Base-by-base conservation (phyloP, 805 yeast species). In the Ogataea ramenticola region DNA sequence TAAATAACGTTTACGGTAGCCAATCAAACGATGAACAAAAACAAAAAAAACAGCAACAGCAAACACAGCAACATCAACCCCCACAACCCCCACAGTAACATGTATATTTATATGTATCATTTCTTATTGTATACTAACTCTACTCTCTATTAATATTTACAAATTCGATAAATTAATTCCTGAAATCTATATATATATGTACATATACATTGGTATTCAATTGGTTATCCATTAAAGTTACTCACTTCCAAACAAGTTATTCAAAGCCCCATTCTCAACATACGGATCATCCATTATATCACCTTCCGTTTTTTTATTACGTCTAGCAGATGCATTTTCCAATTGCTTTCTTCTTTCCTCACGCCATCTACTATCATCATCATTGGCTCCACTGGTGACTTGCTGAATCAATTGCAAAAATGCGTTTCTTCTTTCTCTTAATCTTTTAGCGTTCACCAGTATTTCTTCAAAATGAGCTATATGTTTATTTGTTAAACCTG, bases 391-490 rank as follows among this genome's bases (percentile, higher is more conserved):
- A 51, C 70, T 77, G 49, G 79, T 79, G 19, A 84, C 77, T 44
- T 76, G 47, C 29, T 52, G 51, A n/a, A 90, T 71, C 58, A 87
- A 79, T 48, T 86, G 93, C 47, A 87, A 63, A 63, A 90, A 74
- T 22, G 88, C 80, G 21, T 84, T 79, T 49, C 96, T 72, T 65
- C 88, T 95, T 54, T 86, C 93, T 49, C 89, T 75, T 51, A 83
- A 67, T 39, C 80, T 73, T 58, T 80, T 75, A n/a, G 87, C 80
- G 41, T 72, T 74, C 41, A 78, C 75, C 39, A 90, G 64, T 33
- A 78, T 67, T 15, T 67, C 67, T 55, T 87, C 95, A 50, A 90
- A 77, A 44, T 75, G 73, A 41, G 74, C 70, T 43, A 88, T 68
- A 43, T 79, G 77, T 42, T 75, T 77, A 11, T 79, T 62, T 1